Evolutionary conservation across 2,329 filamentous ascomycete species (phyloP).

Genomic region (Alternaria solani): DNA sequence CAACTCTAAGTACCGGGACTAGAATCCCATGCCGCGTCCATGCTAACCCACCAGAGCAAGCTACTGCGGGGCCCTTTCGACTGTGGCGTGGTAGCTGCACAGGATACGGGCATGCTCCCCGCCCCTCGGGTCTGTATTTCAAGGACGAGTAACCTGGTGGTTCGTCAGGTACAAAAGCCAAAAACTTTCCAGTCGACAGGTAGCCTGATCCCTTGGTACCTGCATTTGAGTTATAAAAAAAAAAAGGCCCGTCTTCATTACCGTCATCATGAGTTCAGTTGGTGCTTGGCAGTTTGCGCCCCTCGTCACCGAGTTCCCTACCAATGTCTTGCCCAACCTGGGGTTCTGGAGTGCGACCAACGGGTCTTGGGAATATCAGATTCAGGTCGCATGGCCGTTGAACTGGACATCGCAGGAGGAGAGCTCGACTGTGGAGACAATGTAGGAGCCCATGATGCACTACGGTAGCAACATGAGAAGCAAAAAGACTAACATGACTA

Average conservation of each 20-base stretch:
- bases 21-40: slow-evolving; percentile 14
- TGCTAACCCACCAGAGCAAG: slow-evolving; percentile 15
- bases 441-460: slow-evolving; percentile 29
- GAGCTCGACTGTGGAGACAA: slow-evolving; percentile 38
- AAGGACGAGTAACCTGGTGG: not conserved
- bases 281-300: slow-evolving; percentile 42
- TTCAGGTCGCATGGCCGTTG: slow-evolving; percentile 45
- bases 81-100: slow-evolving; percentile 14
- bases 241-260: not conserved
- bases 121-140: slow-evolving; percentile 7
- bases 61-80: slow-evolving; percentile 4
- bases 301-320: slow-evolving; percentile 33
- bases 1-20: slow-evolving; percentile 15
- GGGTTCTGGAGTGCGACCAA: slow-evolving; percentile 43
- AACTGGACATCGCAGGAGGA: slow-evolving; percentile 42
- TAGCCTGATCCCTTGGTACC: not conserved
- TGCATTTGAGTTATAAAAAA: not conserved
- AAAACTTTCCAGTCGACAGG: not conserved
- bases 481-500: slow-evolving; percentile 12
- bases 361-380: slow-evolving; percentile 46
- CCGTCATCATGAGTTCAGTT: slow-evolving; percentile 26
- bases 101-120: slow-evolving; percentile 11
- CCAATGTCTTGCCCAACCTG: slow-evolving; percentile 39
- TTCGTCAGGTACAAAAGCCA: slow-evolving; percentile 8
- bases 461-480: not conserved